phyloP scores from a whole-genome alignment of 106 monocot species.

The Amphibolis antarctica region DNA sequence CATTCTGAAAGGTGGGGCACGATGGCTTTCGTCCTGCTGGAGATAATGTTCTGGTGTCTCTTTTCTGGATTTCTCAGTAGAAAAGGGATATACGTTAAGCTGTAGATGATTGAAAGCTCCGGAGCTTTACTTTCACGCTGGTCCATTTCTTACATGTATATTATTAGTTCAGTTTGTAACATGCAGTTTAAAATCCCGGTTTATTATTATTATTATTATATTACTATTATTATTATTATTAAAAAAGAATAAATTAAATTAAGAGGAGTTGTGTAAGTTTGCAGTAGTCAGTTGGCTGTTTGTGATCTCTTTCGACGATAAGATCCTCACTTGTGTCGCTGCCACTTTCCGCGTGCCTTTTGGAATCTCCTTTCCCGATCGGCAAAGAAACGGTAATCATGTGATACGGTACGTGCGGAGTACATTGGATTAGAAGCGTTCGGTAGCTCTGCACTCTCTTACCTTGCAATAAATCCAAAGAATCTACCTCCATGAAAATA shows the following conservation, averaged over 20 bases:
- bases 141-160: not conserved
- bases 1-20: slow-evolving; percentile 77
- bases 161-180: not conserved
- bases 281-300: not conserved
- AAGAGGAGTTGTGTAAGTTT: no score
- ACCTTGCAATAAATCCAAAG: slow-evolving; percentile 25
- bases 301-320: not conserved
- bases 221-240: no score
- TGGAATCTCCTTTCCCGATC: not conserved
- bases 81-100: slow-evolving; percentile 62
- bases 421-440: no score
- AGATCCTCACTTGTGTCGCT: not conserved
- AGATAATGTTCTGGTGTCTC: slow-evolving; percentile 89
- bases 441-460: slow-evolving; percentile 18
- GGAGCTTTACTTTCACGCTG: not conserved
- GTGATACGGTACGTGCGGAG: not conserved
- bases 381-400: not conserved
- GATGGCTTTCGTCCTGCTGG: slow-evolving; percentile 68
- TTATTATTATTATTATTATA: no score
- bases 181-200: no score
- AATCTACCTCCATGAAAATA: slow-evolving; percentile 9
- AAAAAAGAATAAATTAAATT: no score
- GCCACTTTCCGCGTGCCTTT: not conserved
- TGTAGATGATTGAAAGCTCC: slow-evolving; percentile 18
- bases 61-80: slow-evolving; percentile 60